A percentile compares a stretch with the other conserved stretches of the same genome.
phyloP scores from a whole-genome alignment of 225 moss, liverwort and hornwort species.

The Physcomitrium patens region DNA sequence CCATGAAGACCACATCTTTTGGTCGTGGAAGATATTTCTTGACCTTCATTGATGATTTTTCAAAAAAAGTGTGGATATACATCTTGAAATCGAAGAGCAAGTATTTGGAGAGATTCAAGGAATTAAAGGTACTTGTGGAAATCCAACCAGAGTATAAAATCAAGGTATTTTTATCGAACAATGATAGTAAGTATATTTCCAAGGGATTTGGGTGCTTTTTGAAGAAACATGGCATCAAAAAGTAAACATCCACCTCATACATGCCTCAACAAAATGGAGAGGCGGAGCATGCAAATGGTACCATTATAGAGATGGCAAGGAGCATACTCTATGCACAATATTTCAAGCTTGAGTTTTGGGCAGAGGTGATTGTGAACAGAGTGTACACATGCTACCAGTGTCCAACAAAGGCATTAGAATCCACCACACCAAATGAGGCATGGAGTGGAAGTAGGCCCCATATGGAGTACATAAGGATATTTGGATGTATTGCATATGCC shows the following conservation, averaged over 20 bases:
- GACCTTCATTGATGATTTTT: neutral
- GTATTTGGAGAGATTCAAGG: neutral
- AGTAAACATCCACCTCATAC: neutral
- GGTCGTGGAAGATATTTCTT: neutral
- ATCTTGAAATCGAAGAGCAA: neutral
- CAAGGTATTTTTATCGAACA: neutral
- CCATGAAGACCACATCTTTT: neutral
- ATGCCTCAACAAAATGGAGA: constrained; percentile 15
- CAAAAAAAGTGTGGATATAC: too few relatives aligned
- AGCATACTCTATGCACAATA: neutral
- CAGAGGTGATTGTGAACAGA: neutral
- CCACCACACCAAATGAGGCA: neutral
- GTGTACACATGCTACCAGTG: neutral
- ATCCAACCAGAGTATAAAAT: neutral
- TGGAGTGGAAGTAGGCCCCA: neutral
- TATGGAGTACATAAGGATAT: too few relatives aligned
- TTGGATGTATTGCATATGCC: too few relatives aligned
- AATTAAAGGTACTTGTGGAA: neutral
- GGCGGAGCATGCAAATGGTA: neutral
- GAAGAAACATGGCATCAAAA: neutral
- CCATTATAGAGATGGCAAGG: neutral
- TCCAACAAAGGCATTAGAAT: rapidly evolving
- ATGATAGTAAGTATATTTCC: constrained; percentile 16
- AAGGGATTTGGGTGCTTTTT: neutral
- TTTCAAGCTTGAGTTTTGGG: neutral